Evolutionary conservation across 2,329 filamentous ascomycete genomes (phyloP), one percentile per base, ranked within the genome.

Genomic region (Arthrobotrys pseudoclavata): DNA sequence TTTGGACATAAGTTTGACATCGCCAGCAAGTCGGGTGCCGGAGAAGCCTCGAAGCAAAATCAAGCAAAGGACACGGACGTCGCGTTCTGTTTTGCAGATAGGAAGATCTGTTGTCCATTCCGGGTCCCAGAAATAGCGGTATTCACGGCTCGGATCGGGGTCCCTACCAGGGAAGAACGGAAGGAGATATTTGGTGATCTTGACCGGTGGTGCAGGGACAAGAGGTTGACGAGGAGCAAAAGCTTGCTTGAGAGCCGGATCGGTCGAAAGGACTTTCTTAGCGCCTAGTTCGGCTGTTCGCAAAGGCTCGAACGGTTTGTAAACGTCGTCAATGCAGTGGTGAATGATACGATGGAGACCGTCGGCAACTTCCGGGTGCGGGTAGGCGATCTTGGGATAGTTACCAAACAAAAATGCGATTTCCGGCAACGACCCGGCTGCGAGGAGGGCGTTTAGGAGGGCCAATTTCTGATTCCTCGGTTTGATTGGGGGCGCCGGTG

Each of bases 41-140:
- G 94, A 91, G 22, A 99, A 87, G 0, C 93, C 94, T 72, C 90
- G 89, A 83, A 94, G 96, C 0, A 97, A 88, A 1, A 91, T 90
- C 83, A 98, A 96, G 71, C 50, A 82, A 50, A 76, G 80, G 40
- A 45, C 79, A 62, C 45, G 75, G 13, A 99, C 88, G 82, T 99
- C 96, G 79, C 97, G 93, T 4, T 97, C 89, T 1, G 87, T 92
- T 83, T 97, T 94, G 82, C 96, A 99, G 20, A 97, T 85, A 0
- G 96, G 96, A 53, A 99, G 87, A 79, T 96, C 97, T 84, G 98
- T 95, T 1, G 90, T 88, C 96, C 96, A 99, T 81, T 98, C 96
- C 75, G 74, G 74, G 10, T 97, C 94, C 90, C 96, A 97, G 84
- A 99, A 99, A 83, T 96, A 98, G 37, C 92, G 89, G 83, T 97